Base-by-base conservation (phyloP, 495 filamentous ascomycete genomes). In the Xylaria telfairii region DNA sequence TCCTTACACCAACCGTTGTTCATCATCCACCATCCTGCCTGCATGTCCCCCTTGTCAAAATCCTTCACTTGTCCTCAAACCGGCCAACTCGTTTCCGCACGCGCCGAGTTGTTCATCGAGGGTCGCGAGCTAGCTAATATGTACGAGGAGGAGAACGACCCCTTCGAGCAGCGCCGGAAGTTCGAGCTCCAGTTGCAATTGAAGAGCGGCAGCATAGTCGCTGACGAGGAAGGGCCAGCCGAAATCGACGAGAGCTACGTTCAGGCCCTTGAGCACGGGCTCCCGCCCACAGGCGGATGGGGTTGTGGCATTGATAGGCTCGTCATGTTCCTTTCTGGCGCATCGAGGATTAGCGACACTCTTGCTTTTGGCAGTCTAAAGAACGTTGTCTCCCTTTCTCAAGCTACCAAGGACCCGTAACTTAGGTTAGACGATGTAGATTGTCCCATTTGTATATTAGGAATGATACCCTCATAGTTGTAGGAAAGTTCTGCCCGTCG, bases 111-210 rank as follows among this genome's bases (percentile, higher is more conserved):
- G 46, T 98, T 98, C 81, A 87, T 97, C 75, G 77, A 86, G 49
- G 90, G 91, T 17, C 85, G 86, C 56, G 96, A 99, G 75, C 81
- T 97, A 41, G 92, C 95, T 10, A 99, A 99, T 79, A 93, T 92
- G 75, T 99, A 99, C 83, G 96, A 99, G 81, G 96, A 99, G 82
- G 96, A 99, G 81, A 99, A 98, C 80, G 92, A 92, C 54, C 96
- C 96, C 0, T 90, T 90, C 37, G 92, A 91, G 69, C 96, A 99
- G 79, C 85, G 93, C 28, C 84, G 89, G 64, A 99, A 98, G 79
- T 95, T 99, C 66, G 62, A 81, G 32, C 75, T 81, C n/a, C 87
- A 88, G 65, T 70, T 88, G 4, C 78, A 81, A 34, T 80, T 77
- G 65, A 78, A 72, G 64, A 79, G 81, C 49, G 77, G 67, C 9